Percentiles rank a stretch among this genome's conserved stretches.
Conservation (phyloP, 805 yeast species). For the Candida nemodendra region DNA sequence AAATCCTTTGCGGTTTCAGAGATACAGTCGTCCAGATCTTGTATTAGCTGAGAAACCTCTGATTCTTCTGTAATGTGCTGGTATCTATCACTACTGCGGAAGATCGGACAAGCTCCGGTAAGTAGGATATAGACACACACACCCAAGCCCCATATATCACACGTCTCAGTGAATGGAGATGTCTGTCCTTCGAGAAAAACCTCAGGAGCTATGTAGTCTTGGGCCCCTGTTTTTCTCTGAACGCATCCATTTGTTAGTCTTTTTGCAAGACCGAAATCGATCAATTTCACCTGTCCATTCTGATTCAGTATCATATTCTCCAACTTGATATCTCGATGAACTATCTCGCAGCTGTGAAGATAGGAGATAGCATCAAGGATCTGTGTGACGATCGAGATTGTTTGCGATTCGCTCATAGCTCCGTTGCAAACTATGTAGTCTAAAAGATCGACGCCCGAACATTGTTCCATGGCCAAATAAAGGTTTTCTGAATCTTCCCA, state of each 20-base stretch:
- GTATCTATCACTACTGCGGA: too few relatives aligned
- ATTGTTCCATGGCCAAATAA: conserved; percentile 82
- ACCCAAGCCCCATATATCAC: conserved; percentile 85
- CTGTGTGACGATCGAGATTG: conserved; percentile 63
- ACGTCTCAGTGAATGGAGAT: conserved; percentile 51
- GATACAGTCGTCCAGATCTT: too few relatives aligned
- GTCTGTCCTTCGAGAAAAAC: conserved; percentile 49
- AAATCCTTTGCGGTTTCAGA: conserved; percentile 71
- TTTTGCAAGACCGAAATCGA: conserved; percentile 90
- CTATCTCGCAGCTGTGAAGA: conserved; percentile 68
- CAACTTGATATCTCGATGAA: conserved; percentile 87
- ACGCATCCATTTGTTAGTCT: conserved; percentile 33
- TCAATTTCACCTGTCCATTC: conserved; percentile 63
- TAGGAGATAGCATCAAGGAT: conserved; percentile 69
- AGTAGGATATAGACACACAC: conserved; percentile 80
- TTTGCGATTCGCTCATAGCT: conserved; percentile 76
- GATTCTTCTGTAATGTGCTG: too few relatives aligned
- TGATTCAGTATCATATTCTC: conserved; percentile 74
- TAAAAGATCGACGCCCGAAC: conserved; percentile 86
- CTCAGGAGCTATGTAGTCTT: conserved; percentile 94
- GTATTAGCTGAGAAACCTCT: too few relatives aligned
- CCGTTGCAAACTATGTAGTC: conserved; percentile 75
- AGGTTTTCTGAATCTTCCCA: conserved; percentile 82
- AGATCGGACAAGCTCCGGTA: too few relatives aligned
- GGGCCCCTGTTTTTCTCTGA: conserved; percentile 50